phyloP scores from a whole-genome alignment of 2,329 filamentous ascomycete genomes.

The Emergomyces africanus region DNA sequence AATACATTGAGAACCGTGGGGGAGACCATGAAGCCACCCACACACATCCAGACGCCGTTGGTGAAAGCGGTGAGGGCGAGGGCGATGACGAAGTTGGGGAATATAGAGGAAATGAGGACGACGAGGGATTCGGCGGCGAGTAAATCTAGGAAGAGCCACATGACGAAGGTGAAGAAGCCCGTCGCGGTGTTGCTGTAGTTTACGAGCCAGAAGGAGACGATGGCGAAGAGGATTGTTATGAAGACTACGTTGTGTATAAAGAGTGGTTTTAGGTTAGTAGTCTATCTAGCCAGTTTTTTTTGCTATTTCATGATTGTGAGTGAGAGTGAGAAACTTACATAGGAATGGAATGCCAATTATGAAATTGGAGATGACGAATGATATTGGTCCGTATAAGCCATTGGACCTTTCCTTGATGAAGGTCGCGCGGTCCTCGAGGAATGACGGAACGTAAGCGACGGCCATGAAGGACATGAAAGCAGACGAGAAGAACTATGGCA shows the following conservation, averaged over 20 bases:
- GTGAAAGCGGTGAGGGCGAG: conserved; percentile 72
- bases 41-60: conserved; percentile 83
- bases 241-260: conserved; percentile 38
- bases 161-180: conserved; percentile 64
- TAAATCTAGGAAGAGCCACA: conserved; percentile 78
- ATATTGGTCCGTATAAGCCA: conserved; percentile 61
- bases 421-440: conserved; percentile 61
- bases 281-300: background rate
- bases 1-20: conserved; percentile 64
- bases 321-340: conserved; percentile 30
- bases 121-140: conserved; percentile 72
- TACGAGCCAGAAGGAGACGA: conserved; percentile 66
- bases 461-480: conserved; percentile 74
- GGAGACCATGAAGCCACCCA: conserved; percentile 69
- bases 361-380: conserved; percentile 68
- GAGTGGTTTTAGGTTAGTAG: conserved; percentile 9
- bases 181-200: conserved; percentile 54
- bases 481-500: conserved; percentile 49
- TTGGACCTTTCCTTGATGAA: conserved; percentile 70
- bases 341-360: conserved; percentile 70
- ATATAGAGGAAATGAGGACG: conserved; percentile 58
- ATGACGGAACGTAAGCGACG: conserved; percentile 73
- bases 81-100: conserved; percentile 68
- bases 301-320: background rate
- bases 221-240: conserved; percentile 62